phyloP scores from a whole-genome alignment of 2,329 filamentous ascomycete species.

The Xylaria digitata region DNA sequence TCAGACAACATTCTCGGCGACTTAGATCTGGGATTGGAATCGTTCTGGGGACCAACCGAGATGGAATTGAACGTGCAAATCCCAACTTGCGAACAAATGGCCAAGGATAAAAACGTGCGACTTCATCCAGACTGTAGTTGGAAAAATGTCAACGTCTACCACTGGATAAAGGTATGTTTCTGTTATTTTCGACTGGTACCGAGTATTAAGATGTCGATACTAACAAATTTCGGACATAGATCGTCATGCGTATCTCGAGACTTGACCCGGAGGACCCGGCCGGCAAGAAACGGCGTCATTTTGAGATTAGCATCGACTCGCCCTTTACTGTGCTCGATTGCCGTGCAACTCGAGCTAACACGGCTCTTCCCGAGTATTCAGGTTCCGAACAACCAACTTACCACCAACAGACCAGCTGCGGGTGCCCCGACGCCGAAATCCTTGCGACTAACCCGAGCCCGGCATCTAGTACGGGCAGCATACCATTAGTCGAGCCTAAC shows the following conservation, averaged over 20 bases:
- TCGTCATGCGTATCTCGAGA: slow-evolving; percentile 91
- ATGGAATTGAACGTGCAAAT: slow-evolving; percentile 95
- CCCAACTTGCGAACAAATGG: slow-evolving; percentile 88
- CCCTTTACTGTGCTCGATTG: slow-evolving; percentile 94
- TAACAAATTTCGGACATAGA: slow-evolving; percentile 60
- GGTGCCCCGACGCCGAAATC: slow-evolving; percentile 64
- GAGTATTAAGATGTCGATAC: background rate
- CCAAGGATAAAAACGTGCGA: slow-evolving; percentile 72
- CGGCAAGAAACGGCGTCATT: slow-evolving; percentile 81
- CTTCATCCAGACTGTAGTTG: slow-evolving; percentile 93
- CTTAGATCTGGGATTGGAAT: slow-evolving; percentile 75
- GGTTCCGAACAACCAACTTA: slow-evolving; percentile 64
- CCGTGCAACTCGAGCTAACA: slow-evolving; percentile 91
- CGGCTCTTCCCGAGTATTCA: slow-evolving; percentile 81
- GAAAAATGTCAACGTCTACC: slow-evolving; percentile 91
- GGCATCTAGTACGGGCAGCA: slow-evolving; percentile 67
- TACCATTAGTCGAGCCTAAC: slow-evolving; percentile 54
- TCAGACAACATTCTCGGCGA: slow-evolving; percentile 83
- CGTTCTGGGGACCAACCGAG: slow-evolving; percentile 86
- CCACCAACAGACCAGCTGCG: slow-evolving; percentile 61
- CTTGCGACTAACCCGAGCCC: slow-evolving; percentile 72
- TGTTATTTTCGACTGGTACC: too few relatives aligned
- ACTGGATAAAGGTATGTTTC: slow-evolving; percentile 86
- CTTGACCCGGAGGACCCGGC: slow-evolving; percentile 80
- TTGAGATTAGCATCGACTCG: slow-evolving; percentile 96